Evolutionary conservation across 371 early-diverging fungal species (phyloP).

Genomic region (Mortierella sp.): DNA sequence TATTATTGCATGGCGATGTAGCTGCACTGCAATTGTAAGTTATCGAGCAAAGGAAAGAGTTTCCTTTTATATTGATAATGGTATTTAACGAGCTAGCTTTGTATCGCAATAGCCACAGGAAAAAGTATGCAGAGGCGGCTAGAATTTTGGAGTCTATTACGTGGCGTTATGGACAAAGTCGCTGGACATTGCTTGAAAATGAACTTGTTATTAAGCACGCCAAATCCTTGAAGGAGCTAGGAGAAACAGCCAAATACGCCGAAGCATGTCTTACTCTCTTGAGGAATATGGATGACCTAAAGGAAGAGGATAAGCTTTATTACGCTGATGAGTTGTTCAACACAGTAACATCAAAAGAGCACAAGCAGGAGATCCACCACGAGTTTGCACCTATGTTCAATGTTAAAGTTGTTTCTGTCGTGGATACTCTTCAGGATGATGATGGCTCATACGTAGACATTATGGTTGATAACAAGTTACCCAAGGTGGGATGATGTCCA

Average conservation of each 20-base stretch:
- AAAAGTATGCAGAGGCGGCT: slow-evolving; percentile 76
- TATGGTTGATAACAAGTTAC: slow-evolving; percentile 68
- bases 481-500: slow-evolving; percentile 59
- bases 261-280: slow-evolving; percentile 71
- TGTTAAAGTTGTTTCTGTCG: slow-evolving; percentile 67
- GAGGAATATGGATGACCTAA: slow-evolving; percentile 64
- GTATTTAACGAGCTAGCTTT: not conserved
- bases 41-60: not conserved
- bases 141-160: slow-evolving; percentile 75
- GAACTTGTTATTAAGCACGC: slow-evolving; percentile 80
- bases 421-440: slow-evolving; percentile 70
- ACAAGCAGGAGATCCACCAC: slow-evolving; percentile 62
- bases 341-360: slow-evolving; percentile 53
- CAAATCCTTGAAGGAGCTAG: slow-evolving; percentile 71
- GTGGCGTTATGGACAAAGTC: slow-evolving; percentile 73
- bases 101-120: slow-evolving; percentile 64
- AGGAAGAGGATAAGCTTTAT: slow-evolving; percentile 59
- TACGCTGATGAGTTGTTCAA: slow-evolving; percentile 69
- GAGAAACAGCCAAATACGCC: slow-evolving; percentile 65
- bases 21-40: slow-evolving; percentile 84
- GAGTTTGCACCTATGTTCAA: slow-evolving; percentile 72
- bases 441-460: slow-evolving; percentile 72
- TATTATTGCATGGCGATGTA: slow-evolving; percentile 80
- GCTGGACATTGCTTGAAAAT: slow-evolving; percentile 80
- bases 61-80: not conserved